Conservation (phyloP, 164 flowering plant species). For the Chimonanthus praecox region DNA sequence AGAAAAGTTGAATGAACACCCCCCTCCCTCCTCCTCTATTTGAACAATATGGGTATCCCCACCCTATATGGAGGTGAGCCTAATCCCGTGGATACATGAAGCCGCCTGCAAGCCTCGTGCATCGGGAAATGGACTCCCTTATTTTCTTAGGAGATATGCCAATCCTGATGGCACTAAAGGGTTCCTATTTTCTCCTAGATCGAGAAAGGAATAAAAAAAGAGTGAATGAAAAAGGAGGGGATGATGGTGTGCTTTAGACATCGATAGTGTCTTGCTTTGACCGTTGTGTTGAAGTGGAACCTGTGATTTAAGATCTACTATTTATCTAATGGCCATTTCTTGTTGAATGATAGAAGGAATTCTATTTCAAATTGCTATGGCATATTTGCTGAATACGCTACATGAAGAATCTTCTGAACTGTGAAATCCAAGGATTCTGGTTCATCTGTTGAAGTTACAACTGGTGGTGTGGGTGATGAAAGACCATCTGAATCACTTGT, state of each 20-base stretch:
- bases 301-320: not conserved
- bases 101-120: too few species aligned
- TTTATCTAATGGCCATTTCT: not conserved
- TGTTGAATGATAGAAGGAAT: not conserved
- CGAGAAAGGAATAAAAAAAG: not conserved
- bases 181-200: not conserved
- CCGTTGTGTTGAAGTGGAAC: not conserved
- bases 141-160: not conserved
- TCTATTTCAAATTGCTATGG: not conserved
- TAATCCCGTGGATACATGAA: too few species aligned
- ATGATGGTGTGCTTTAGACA: not conserved
- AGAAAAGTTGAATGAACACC: too few species aligned
- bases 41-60: too few species aligned
- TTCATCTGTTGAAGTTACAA: too few species aligned
- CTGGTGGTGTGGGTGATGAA: too few species aligned
- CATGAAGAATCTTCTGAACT: too few species aligned
- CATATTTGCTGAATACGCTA: not conserved
- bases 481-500: too few species aligned
- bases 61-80: too few species aligned
- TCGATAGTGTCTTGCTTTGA: not conserved
- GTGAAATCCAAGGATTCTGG: too few species aligned
- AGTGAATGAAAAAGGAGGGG: not conserved
- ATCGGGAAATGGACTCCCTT: too few species aligned
- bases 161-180: not conserved
- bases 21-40: too few species aligned